A percentile compares a stretch with the other conserved stretches of the same genome.
phyloP scores from a whole-genome alignment of 192 early-diverging fungal species.

The Coemansia sp. region DNA sequence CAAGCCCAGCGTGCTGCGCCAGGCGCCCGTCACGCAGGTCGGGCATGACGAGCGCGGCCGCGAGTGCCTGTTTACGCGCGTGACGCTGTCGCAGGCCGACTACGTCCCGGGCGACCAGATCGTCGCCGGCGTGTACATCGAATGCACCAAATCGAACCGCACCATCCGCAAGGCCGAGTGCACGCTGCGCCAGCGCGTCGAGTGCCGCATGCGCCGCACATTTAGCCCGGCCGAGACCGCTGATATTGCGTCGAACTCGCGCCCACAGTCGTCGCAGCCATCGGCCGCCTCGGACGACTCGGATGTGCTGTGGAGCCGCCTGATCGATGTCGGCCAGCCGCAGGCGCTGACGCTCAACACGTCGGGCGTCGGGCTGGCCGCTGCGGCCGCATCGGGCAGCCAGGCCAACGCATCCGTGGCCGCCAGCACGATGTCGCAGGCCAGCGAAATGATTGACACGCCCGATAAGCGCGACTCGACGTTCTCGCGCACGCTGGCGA shows the following conservation, averaged over 20 bases:
- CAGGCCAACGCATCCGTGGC: background rate
- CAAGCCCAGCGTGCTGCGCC: constrained; percentile 11
- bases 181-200: constrained; percentile 45
- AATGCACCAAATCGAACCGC: constrained; percentile 32
- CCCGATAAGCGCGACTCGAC: constrained; percentile 15
- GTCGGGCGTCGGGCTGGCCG: constrained; percentile 32
- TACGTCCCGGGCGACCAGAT: constrained; percentile 49
- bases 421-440: constrained; percentile 4
- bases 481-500: constrained; percentile 11
- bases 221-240: constrained; percentile 41
- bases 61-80: constrained; percentile 36
- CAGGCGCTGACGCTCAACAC: constrained; percentile 34
- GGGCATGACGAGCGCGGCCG: constrained; percentile 42
- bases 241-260: constrained; percentile 22
- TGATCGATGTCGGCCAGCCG: constrained; percentile 21
- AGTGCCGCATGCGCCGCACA: constrained; percentile 49
- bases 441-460: constrained; percentile 9
- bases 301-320: constrained; percentile 47
- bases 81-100: constrained; percentile 44
- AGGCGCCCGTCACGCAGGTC: constrained; percentile 22
- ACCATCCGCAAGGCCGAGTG: constrained; percentile 43
- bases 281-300: constrained; percentile 37
- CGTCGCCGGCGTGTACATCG: constrained; percentile 47
- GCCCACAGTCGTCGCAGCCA: constrained; percentile 37
- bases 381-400: constrained; percentile 16